Base-by-base conservation (phyloP, 768 basidiomycete genomes). In the Mycena chlorophos region DNA sequence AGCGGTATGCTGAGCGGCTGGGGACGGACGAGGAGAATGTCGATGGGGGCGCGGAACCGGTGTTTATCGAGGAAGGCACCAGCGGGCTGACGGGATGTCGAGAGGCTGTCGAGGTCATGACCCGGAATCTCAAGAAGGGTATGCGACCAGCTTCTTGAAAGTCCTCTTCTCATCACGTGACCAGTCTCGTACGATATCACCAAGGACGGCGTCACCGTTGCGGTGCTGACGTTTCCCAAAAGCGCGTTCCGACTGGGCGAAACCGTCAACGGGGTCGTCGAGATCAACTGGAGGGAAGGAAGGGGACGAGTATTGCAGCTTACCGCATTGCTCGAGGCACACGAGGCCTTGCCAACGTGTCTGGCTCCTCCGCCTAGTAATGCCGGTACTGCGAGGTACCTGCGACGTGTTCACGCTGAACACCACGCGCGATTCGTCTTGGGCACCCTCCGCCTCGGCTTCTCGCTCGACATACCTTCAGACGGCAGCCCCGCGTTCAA, bases 111-210 rank as follows among this genome's bases (percentile, higher is more conserved):
- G 94, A 98, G 75, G 85, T 95, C 49, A 73, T 97, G 55, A 95
- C 94, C 17, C 73, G 95, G 52, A 91, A 91, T 69, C 85, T 91
- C 2, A 91, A 87, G 71, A 97, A 96, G 77, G 83, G 94, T 92
- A 54, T 47, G 83, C 68, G 5, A 17, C 17, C 13, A 27, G 5
- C 39, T 52, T 65, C 34, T 60, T 29, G 17, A 3, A 5, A 6
- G 10, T 10, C 53, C 10, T 46, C 30, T 25, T 14, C 13, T 53
- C 39, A 17, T 22, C 25, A 29, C 53, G 26, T 48, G 22, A 25
- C 27, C 27, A 96, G 94, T 88, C 34, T 94, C 94, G 1, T 98
- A 93, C 71, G 95, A 98, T 72, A 94, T 98, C 52, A 90, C 87
- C 67, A 97, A 98, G 75, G 92, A 96, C 30, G 93, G 90, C 0